Percentiles rank a stretch among this genome's conserved stretches.
phyloP scores from a whole-genome alignment of 805 yeast species.

The Komagataella ulmi region DNA sequence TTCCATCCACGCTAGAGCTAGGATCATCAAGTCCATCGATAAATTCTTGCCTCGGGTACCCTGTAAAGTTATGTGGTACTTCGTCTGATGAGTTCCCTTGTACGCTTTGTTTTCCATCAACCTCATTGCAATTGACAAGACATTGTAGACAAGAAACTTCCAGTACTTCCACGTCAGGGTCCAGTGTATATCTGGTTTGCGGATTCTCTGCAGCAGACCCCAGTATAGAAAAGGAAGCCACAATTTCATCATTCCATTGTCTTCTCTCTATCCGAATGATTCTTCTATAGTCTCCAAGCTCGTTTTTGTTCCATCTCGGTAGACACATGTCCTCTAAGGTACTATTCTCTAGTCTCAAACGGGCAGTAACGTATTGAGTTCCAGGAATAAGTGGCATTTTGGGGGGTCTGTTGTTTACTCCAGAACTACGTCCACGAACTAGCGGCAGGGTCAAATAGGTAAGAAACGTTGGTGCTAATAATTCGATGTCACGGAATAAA shows the following conservation, averaged over 20 bases:
- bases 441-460: no score
- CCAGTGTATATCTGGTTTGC: conserved; percentile 23
- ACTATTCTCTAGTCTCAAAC: conserved; percentile 30
- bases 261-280: conserved; percentile 43
- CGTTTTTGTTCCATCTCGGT: conserved; percentile 36
- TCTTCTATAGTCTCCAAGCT: conserved; percentile 36
- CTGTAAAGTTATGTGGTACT: no score
- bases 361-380: conserved; percentile 28
- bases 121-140: not conserved
- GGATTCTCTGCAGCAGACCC: conserved; percentile 39
- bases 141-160: conserved; percentile 52
- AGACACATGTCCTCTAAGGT: conserved; percentile 30
- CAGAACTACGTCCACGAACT: conserved; percentile 38
- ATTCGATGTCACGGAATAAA: no score
- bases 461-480: no score
- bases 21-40: no score
- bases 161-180: conserved; percentile 18
- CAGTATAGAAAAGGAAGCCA: conserved; percentile 34
- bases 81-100: no score
- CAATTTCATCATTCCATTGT: conserved; percentile 32
- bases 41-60: no score
- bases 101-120: conserved; percentile 7
- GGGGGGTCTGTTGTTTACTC: conserved; percentile 43
- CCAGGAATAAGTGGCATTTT: conserved; percentile 1
- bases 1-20: no score